These are phyloP conservation scores for Trametes cubensis DNA, from an alignment of 768 basidiomycete genomes.

Conservation along the genomic window DNA sequence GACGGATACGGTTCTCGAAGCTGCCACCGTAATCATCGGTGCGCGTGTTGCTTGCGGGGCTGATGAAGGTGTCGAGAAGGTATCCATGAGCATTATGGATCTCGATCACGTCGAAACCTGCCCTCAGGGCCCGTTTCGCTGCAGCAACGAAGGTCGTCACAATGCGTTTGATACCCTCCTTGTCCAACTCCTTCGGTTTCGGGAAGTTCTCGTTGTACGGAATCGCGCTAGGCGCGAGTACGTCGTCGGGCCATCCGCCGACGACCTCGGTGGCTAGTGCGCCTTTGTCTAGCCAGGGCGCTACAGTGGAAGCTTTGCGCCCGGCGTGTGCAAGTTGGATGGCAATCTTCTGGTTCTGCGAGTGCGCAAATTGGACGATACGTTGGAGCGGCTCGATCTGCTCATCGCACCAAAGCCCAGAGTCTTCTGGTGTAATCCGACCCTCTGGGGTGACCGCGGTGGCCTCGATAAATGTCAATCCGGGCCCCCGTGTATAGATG, in stretches of 20 bases:
- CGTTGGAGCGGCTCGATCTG: conserved; percentile 52
- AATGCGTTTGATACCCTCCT: conserved; percentile 58
- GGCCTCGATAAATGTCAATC: conserved; percentile 65
- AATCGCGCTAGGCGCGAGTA: conserved; percentile 56
- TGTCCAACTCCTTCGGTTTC: conserved; percentile 56
- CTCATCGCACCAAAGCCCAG: conserved; percentile 63
- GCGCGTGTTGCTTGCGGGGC: conserved; percentile 44
- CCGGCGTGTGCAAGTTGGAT: conserved; percentile 81
- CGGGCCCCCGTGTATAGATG: conserved; percentile 56
- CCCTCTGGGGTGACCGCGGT: conserved; percentile 62
- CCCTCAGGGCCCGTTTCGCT: conserved; percentile 54
- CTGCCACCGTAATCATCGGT: conserved; percentile 52
- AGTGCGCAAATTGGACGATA: conserved; percentile 70
- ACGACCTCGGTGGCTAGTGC: conserved; percentile 38
- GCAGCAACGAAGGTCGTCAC: conserved; percentile 57
- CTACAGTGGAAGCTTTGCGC: conserved; percentile 64
- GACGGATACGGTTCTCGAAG: conserved; percentile 53
- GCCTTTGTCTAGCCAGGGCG: conserved; percentile 64
- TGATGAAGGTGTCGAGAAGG: conserved; percentile 38
- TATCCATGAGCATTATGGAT: conserved; percentile 34
- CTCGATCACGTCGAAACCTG: conserved; percentile 46
- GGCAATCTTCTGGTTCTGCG: conserved; percentile 68
- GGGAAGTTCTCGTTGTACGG: conserved; percentile 47
- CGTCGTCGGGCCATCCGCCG: conserved; percentile 42
- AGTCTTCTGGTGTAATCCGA: conserved; percentile 62